phyloP scores from a whole-genome alignment of 768 basidiomycete species.

The Podaxis sp. region DNA sequence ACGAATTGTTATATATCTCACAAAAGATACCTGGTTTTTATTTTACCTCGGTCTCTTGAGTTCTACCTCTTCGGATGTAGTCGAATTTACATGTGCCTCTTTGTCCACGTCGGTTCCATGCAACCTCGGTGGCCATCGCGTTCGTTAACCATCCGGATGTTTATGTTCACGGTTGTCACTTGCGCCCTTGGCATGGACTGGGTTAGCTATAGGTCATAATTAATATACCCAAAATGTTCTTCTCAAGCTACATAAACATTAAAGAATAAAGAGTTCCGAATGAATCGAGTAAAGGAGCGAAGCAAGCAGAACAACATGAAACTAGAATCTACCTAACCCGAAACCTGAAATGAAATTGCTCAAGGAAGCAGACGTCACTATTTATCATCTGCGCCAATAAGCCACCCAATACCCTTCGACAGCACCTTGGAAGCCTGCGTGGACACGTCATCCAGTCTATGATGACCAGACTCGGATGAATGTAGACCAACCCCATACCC shows the following conservation, averaged over 20 bases:
- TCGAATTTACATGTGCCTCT: background rate
- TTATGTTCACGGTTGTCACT: no score
- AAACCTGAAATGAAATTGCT: background rate
- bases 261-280: background rate
- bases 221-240: background rate
- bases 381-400: constrained; percentile 82
- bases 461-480: constrained; percentile 38
- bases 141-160: no score
- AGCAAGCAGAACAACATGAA: background rate
- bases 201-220: background rate
- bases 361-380: constrained; percentile 18
- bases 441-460: constrained; percentile 59
- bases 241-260: background rate
- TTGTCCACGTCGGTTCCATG: no score
- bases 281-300: background rate
- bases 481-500: constrained; percentile 30
- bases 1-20: background rate
- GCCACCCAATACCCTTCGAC: constrained; percentile 93
- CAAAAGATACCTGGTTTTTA: background rate
- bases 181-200: no score
- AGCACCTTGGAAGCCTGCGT: constrained; percentile 76
- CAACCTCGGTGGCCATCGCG: no score
- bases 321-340: background rate
- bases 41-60: background rate
- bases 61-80: background rate